Base-by-base conservation (phyloP, 306 rosid species). In the Malus sieversii region DNA sequence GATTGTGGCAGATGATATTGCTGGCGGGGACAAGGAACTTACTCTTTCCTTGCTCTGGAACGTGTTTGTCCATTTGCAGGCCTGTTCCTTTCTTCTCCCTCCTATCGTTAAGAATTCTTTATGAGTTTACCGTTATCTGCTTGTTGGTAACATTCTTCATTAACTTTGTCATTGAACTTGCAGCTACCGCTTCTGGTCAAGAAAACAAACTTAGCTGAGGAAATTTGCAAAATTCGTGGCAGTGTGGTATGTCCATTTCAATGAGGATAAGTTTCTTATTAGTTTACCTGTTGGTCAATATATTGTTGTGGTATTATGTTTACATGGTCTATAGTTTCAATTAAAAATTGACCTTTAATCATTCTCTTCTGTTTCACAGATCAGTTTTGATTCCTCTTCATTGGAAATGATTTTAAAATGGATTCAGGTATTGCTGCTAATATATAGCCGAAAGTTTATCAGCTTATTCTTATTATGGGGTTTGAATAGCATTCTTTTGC, bases 171-270 rank as follows among this genome's bases (percentile, higher is more conserved):
- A 55, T 76, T 73, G 80, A 83, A 77, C 78, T 51, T 83, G 87
- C 93, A 94, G 97, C 83, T 92, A 53, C 98, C 98, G 64, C 96
- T 90, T 87, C 78, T 92, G 85, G 84, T 94, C 77, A 89, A 94
- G 84, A 86, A 87, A 86, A 83, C 90, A 77, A 75, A 82, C 81
- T 70, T 94, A 76, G 75, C 70, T 44, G 90, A 85, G 71, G 98
- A 92, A 86, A 93, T 88, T 81, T 85, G 84, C 75, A 90, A 83
- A 85, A 86, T 94, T 81, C 89, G 73, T 15, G 96, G 96, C 66
- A 81, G 75, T 70, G 60, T 23, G 89, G 95, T 90, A 87, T 63
- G 82, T 70, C 57, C 63, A 78, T 72, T 44, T 77, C 69, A 12
- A 76, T 68, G 65, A 61, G 72, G 38, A 44, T 61, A 4, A 58